Percentiles rank a stretch among this genome's conserved stretches.
phyloP scores from a whole-genome alignment of 2,329 filamentous ascomycete genomes.

The Epichloe sp. region DNA sequence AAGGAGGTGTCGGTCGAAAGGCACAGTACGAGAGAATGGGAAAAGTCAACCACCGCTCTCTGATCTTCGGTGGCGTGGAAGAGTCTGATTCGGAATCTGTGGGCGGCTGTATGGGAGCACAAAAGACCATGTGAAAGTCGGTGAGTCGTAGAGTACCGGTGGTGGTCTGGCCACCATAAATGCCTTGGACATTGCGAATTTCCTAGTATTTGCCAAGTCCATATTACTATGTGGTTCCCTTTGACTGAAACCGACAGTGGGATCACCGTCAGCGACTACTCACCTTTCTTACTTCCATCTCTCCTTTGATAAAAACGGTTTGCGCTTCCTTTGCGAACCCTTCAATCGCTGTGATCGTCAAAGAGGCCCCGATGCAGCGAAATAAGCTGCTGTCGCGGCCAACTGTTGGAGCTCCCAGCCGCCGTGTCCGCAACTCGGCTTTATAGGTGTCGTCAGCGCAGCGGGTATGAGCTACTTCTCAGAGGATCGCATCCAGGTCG shows the following conservation, averaged over 20 bases:
- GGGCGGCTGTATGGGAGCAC: constrained; percentile 25
- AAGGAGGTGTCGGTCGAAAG: constrained; percentile 58
- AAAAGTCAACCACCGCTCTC: constrained; percentile 88
- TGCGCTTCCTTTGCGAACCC: not conserved
- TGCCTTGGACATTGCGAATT: constrained; percentile 46
- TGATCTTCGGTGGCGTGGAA: constrained; percentile 19
- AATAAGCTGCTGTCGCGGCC: not conserved
- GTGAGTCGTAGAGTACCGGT: constrained; percentile 46
- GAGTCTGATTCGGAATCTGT: constrained; percentile 10
- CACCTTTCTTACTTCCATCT: constrained; percentile 31
- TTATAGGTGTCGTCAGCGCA: constrained; percentile 1
- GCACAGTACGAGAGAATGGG: constrained; percentile 77
- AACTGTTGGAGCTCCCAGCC: not conserved
- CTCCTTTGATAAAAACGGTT: not conserved
- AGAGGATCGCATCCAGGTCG: not conserved
- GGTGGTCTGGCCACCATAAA: constrained; percentile 44
- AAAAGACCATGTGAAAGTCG: constrained; percentile 48
- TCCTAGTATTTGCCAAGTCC: constrained; percentile 19
- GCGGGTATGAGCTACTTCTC: not conserved
- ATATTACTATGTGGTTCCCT: not conserved
- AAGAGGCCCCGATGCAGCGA: not conserved
- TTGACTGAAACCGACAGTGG: not conserved
- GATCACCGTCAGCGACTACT: constrained; percentile 4
- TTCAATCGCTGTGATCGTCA: not conserved
- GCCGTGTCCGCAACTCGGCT: not conserved